Base-by-base conservation (phyloP, 805 yeast species). In the Clavispora asparagi region DNA sequence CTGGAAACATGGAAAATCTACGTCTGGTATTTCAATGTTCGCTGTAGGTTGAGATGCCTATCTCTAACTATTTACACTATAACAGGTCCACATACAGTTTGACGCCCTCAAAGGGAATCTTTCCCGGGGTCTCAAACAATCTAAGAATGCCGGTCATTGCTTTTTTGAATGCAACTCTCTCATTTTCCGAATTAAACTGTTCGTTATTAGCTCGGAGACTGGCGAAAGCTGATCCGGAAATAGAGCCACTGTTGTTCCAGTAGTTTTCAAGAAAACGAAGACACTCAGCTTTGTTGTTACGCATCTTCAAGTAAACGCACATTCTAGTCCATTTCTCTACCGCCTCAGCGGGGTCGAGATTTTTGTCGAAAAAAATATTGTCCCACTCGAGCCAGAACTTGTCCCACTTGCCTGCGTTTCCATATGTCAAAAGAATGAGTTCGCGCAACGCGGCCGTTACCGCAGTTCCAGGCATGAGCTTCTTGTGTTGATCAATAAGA, bases 371-470 rank as follows among this genome's bases (percentile, higher is more conserved):
- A 17, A 38, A 42, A 23, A 45, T 39, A 13, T 16, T n/a, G 14
- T 70, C 61, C 76, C 76, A 71, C 40, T 64, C 58, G 9, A 47
- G 45, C 77, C 77, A 71, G 55, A 71, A 71, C 39, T 54, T 44
- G 4, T 45, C 46, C 74, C 75, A 71, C 29, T 65, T 57, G 10
- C 64, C 63, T 11, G 70, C 62, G 43, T 68, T 70, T 3, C 76
- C 77, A 45, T 65, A 68, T 1, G 67, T 60, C 41, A 61, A 62
- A 36, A 71, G 59, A 7, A 63, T 51, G n/a, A 67, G 55, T 45
- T 71, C 76, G 31, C 58, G 54, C 37, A 67, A 58, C 11, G 65
- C 57, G 6, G 50, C 44, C 6, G 60, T 47, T 19, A 55, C 41
- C 9, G 12, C 40, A 11, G n/a, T 42, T n/a, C 31, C 48, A 7